Evolutionary conservation across 305 asterid genomes (phyloP), one percentile per base, ranked within the genome.

Genomic region (Fraxinus dipetala): DNA sequence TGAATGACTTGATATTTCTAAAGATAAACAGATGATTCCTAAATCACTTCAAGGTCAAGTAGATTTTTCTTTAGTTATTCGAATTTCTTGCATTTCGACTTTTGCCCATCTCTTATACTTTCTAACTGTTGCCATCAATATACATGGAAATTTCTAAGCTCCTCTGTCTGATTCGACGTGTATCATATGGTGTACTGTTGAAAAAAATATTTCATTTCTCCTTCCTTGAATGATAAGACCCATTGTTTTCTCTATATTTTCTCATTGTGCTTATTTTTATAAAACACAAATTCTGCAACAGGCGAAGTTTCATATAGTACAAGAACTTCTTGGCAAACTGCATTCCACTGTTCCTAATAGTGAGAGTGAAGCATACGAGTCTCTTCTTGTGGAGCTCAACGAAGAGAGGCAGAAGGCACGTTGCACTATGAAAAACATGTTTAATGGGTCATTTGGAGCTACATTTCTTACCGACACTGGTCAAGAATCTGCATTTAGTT

Each of bases 401-500:
- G 91, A 79, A 10, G 98, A 92, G 90, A 91, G 98, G 82, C 93
- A 89, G 86, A 90, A 87, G 86, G 91, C 98, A 51, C 95, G 98
- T 18, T 76, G 32, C 81, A 73, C 87, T 0, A 93, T 94, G 99
- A 94, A 91, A 87, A 84, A 81, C 87, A 94, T 96, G 99, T 94
- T 96, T 81, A 94, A 96, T 81, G 84, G 83, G 80, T 93, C 99
- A 6, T 96, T 96, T 82, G 98, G 98, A 67, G 98, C 99, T 75
- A 96, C 98, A 43, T 94, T 96, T 86, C 87, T 94, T 75, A 96
- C 97, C 0, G 98, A 94, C 84, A 92, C 97, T 1, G 97, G 98
- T 80, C 98, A 94, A 85, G 99, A 96, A 82, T 96, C 99, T 83
- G 94, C 98, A 54, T 91, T 96, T 81, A 90, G 98, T 70, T 96